Base-by-base conservation (phyloP, 2,329 filamentous ascomycete genomes). In the Verticillium alfalfae region DNA sequence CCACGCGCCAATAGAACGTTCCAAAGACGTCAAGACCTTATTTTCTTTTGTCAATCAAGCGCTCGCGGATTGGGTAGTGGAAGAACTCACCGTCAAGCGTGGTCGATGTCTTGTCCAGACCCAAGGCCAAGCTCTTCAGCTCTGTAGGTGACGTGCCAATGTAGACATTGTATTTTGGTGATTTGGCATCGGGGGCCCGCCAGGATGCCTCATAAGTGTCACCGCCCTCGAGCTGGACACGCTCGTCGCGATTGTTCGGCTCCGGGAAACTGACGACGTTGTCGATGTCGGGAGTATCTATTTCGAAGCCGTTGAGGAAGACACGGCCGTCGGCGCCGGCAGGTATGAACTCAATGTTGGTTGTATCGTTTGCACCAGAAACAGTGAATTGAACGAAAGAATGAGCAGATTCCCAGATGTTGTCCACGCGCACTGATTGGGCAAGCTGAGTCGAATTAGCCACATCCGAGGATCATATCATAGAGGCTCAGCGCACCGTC, bases 1-100 rank as follows among this genome's bases (percentile, higher is more conserved):
- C 71, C 1, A 73, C 68, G 7, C 70, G 67, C 71, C 71, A 72
- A 59, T 72, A 73, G 57, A 70, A 72, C 0, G 66, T 70, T 41
- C 70, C 69, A 2, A 66, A 34, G 0, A 67, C 65, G 60, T 69
- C 67, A 9, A 68, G 61, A 12, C 56, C 67, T 68, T 36, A 13
- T 31, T 34, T 0, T 5, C 5, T 5, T 1, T 22, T 12, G 18
- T 52, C 18, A 52, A 10, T 12, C 13, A n/a, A 13, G 10, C 5
- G 2, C n/a, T 16, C 8, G 56, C 56, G 22, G 37, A 41, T 39
- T 56, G 22, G 34, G 37, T 60, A n/a, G 36, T 13, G 10, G 8
- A 34, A 13, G 26, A 59, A 45, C 63, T 12, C 57, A 62, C 63
- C 62, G 10, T 62, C 15, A 0, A 65, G 57, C 26, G 56, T 57